Evolutionary conservation across 2,329 filamentous ascomycete species (phyloP).

Genomic region (Trichoderma koningii): DNA sequence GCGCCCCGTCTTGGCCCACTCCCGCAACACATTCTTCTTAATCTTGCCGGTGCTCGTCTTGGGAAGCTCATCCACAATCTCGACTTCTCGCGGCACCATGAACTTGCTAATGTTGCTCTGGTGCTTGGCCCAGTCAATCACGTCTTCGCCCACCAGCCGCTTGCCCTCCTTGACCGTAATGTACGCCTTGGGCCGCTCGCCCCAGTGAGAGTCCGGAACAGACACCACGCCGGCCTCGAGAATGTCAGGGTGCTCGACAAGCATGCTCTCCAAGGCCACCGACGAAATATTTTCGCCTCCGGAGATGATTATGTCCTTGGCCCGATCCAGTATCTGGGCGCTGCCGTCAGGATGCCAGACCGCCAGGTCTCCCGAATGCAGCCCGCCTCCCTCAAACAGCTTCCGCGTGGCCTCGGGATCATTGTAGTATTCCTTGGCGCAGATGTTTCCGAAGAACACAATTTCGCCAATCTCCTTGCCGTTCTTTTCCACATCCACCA

Average conservation of each 20-base stretch:
- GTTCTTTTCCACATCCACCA: slow-evolving; percentile 51
- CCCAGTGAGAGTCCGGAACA: slow-evolving; percentile 87
- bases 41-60: slow-evolving; percentile 98
- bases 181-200: slow-evolving; percentile 93
- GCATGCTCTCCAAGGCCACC: slow-evolving; percentile 85
- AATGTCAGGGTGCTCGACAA: slow-evolving; percentile 83
- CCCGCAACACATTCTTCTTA: slow-evolving; percentile 87
- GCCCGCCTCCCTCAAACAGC: slow-evolving; percentile 81
- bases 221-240: slow-evolving; percentile 91
- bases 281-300: slow-evolving; percentile 97
- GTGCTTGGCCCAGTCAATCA: slow-evolving; percentile 85
- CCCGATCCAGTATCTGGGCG: slow-evolving; percentile 87
- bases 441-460: slow-evolving; percentile 89
- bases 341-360: slow-evolving; percentile 91
- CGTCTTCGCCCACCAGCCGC: slow-evolving; percentile 51
- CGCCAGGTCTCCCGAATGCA: slow-evolving; percentile 89
- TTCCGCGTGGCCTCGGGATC: slow-evolving; percentile 82
- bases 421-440: slow-evolving; percentile 88
- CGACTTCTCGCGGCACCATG: slow-evolving; percentile 75
- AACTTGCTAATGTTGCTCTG: slow-evolving; percentile 83
- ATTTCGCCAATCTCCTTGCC: slow-evolving; percentile 59
- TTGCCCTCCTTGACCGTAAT: slow-evolving; percentile 76
- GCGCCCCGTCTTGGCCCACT: slow-evolving; percentile 64
- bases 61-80: slow-evolving; percentile 82
- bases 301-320: slow-evolving; percentile 98